phyloP scores from a whole-genome alignment of 2,329 filamentous ascomycete genomes.

The Cadophora sp. region DNA sequence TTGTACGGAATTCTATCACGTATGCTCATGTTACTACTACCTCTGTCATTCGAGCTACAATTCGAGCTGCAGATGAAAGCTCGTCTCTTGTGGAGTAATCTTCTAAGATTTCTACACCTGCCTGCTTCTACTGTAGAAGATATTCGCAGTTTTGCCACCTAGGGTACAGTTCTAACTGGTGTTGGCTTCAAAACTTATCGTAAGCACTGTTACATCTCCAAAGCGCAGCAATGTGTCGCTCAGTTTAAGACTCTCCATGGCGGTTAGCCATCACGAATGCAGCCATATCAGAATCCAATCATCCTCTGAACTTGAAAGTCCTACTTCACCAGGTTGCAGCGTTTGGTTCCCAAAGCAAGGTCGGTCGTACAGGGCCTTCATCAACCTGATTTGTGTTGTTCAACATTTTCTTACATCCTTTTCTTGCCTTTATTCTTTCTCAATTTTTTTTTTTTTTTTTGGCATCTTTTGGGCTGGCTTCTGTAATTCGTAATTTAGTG shows the following conservation, averaged over 20 bases:
- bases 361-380: background rate
- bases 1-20: no score
- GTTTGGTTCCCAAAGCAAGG: background rate
- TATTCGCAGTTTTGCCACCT: no score
- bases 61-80: no score
- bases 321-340: background rate
- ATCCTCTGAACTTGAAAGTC: background rate
- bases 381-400: background rate
- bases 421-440: no score
- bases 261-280: background rate
- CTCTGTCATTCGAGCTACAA: no score
- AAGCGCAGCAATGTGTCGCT: background rate
- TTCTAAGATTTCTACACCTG: no score
- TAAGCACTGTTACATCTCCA: background rate
- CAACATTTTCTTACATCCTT: no score
- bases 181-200: no score
- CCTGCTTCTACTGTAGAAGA: no score
- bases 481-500: background rate
- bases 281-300: background rate
- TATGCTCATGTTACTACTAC: no score
- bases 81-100: no score
- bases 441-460: background rate
- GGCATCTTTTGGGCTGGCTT: background rate
- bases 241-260: background rate
- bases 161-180: no score